Percentiles rank a stretch among this genome's conserved stretches.
Conservation (phyloP, 2,329 filamentous ascomycete species). For the Apiospora kogelbergensis region DNA sequence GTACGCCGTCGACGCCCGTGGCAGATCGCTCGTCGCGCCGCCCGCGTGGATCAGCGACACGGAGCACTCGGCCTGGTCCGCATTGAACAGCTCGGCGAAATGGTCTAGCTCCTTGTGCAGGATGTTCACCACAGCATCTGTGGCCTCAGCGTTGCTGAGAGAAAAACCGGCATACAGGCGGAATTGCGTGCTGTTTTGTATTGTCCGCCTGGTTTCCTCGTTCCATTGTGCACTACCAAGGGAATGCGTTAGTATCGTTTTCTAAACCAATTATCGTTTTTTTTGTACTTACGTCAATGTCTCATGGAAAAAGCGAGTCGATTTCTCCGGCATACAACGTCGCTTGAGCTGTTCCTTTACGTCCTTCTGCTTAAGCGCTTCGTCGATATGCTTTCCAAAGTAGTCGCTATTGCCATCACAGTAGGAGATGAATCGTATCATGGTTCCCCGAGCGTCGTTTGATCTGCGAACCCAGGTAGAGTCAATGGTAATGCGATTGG, state of each 20-base stretch:
- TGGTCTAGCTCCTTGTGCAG: conserved; percentile 16
- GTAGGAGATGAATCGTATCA: not conserved
- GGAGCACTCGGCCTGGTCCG: conserved; percentile 18
- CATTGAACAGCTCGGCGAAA: conserved; percentile 12
- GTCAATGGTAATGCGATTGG: conserved; percentile 29
- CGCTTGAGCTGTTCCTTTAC: conserved; percentile 24
- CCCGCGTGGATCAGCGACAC: conserved; percentile 31
- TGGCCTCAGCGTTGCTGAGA: conserved; percentile 15
- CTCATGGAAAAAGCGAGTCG: conserved; percentile 29
- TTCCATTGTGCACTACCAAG: conserved; percentile 21
- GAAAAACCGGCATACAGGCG: conserved; percentile 28
- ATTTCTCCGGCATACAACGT: conserved; percentile 19
- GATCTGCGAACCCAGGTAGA: conserved; percentile 22
- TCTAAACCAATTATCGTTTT: too few relatives aligned
- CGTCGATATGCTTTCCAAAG: not conserved
- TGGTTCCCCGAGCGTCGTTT: not conserved
- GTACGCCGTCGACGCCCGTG: conserved; percentile 24
- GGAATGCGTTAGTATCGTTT: not conserved
- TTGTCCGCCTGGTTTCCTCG: conserved; percentile 26
- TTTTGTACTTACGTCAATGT: conserved; percentile 21
- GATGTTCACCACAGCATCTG: conserved; percentile 19
- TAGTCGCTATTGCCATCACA: not conserved
- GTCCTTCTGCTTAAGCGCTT: not conserved
- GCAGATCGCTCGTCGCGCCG: conserved; percentile 14
- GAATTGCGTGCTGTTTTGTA: conserved; percentile 23